Base-by-base conservation (phyloP, 305 asterid genomes). In the Fraxinus velutina region DNA sequence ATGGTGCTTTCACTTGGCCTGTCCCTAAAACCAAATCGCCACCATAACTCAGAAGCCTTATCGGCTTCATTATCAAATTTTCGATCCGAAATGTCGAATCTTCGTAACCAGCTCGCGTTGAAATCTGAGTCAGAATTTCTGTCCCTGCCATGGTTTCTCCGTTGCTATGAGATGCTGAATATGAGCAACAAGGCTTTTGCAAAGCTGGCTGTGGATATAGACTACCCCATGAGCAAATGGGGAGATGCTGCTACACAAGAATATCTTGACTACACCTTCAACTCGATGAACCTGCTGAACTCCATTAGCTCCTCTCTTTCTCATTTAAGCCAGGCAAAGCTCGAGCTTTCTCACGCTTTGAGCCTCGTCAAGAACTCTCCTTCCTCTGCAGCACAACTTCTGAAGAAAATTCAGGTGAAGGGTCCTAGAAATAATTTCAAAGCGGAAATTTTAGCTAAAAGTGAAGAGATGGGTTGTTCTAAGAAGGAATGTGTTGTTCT, bases 221-320 rank as follows among this genome's bases (percentile, higher is more conserved):
- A 92, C 83, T 81, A 87, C 68, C 98, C 94, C 15, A 85, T 86
- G 84, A 75, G 37, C 32, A 80, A 33, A 73, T 92, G 93, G 98
- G 90, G 90, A 2, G 47, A 76, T 5, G 64, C 37, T 64, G 86
- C 84, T 73, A 76, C 86, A 1, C 88, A 90, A 12, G 91, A 86
- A 37, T 94, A 92, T 73, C 88, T 90, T 74, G 81, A 74, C 19
- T 86, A 87, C 84, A 89, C 80, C 81, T 82, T 90, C 36, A 84
- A 76, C 85, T 57, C 85, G 70, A 85, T 91, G 60, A 89, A 88
- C 33, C 57, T 89, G 32, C 81, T 90, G 0, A 94, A 94, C 75
- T 81, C 85, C 6, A 85, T 91, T 0, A 86, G 77, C 84, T 89
- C 93, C 75, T 88, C 89, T 12, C 79, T 89, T 83, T 86, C 90